Evolutionary conservation across 805 yeast genomes (phyloP), one percentile per base, ranked within the genome.

Genomic region (Kazachstania africana): DNA sequence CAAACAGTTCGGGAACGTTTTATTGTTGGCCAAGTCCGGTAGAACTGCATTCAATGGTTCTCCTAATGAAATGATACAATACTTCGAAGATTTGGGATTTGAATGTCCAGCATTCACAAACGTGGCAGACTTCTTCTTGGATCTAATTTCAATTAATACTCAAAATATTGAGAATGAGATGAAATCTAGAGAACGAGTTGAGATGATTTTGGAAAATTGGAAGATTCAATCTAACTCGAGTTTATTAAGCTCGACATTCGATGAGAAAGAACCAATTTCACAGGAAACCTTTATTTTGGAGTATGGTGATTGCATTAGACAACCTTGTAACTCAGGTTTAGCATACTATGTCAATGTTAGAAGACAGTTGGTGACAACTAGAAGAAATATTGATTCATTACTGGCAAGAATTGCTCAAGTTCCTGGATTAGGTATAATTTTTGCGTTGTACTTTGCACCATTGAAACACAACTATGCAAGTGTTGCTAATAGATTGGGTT

Each of bases 11-110:
- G 88, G 84, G 4, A 68, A 78, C 12, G 64, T 84, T n/a, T 55
- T 82, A 23, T 55, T 84, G 25, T 59, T 84, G 16, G 81, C 85
- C 0, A 75, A 74, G 50, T 82, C 87, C 26, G 87, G 88, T 6
- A 48, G 55, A 21, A 83, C 75, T 13, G 74, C 78, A 4, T 84
- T 70, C 48, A 72, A 78, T 51, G 91, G 91, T 1, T 44, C 59
- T 0, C 66, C 75, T 4, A 31, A 35, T 0, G 55, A 52, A 4
- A 54, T 81, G 53, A 53, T 63, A 6, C 37, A 43, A 0, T 70
- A 79, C 51, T 72, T 83, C 33, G 39, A 45, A 0, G 32, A 44
- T 0, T 38, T 68, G 25, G 81, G 81, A 0, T 70, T 60, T 43
- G 59, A 65, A 0, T 70, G 80, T 37, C 87, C 91, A 0, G 53